A percentile compares a stretch with the other conserved stretches of the same genome.
These are phyloP conservation scores for Chalciporus sphaerocephalus DNA, from an alignment of 768 basidiomycete species.

Conservation along the genomic window DNA sequence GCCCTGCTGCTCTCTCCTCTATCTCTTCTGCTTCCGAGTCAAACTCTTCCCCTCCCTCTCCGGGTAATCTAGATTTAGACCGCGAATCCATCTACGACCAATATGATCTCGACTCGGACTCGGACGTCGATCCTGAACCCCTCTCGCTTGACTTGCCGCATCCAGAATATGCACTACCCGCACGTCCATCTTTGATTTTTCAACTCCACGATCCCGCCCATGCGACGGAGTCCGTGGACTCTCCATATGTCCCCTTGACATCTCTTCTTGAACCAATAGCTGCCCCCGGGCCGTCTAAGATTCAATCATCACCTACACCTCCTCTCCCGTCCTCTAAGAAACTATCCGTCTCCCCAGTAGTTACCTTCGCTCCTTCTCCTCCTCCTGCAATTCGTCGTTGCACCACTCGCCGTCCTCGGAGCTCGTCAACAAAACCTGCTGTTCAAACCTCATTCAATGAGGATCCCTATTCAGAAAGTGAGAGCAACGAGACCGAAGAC, in stretches of 20 bases:
- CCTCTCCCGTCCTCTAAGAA: not conserved
- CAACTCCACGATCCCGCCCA: constrained; percentile 10
- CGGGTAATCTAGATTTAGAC: constrained; percentile 13
- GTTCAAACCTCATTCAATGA: constrained; percentile 14
- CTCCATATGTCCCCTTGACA: constrained; percentile 15
- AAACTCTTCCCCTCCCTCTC: constrained; percentile 21
- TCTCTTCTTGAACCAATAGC: constrained; percentile 3
- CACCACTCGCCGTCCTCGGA: constrained; percentile 14
- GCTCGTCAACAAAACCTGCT: constrained; percentile 1
- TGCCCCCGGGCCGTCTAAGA: not conserved
- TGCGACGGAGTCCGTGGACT: constrained; percentile 4
- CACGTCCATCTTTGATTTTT: constrained; percentile 19
- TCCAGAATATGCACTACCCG: constrained; percentile 4
- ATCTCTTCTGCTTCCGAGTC: constrained; percentile 30
- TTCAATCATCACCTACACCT: not conserved
- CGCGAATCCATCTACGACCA: constrained; percentile 24
- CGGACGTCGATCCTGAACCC: constrained; percentile 25
- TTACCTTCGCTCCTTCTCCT: not conserved
- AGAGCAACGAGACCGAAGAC: constrained; percentile 39
- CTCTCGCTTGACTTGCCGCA: constrained; percentile 15
- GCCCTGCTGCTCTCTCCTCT: constrained; percentile 21
- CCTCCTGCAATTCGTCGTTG: constrained; percentile 6
- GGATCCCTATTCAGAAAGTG: constrained; percentile 35
- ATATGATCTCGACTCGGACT: constrained; percentile 30
- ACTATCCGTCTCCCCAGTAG: not conserved